Base-by-base conservation (phyloP, 1,284 basidiomycete species). In the Ganoderma sinense region DNA sequence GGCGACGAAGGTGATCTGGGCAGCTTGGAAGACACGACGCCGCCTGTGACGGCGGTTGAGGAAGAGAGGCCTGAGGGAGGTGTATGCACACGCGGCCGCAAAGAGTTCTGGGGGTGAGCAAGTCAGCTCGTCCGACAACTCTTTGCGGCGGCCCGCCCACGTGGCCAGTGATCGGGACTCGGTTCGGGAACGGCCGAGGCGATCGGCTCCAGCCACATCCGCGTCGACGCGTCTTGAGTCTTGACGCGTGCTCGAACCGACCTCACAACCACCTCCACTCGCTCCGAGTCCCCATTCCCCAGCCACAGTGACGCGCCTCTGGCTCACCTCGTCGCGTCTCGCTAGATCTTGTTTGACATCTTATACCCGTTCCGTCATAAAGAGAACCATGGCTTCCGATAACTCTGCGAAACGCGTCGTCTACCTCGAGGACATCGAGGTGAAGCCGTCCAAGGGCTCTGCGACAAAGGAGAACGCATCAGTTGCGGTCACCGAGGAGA, bases 1-100 rank as follows among this genome's bases (percentile, higher is more conserved):
- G 91, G 92, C 4, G 93, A 93, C 18, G 92, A 93, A 62, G 84
- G 84, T 84, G 92, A 93, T 75, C 91, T 91, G 84, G 90, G 85
- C 91, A 93, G 89, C 77, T 87, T 92, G 88, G 75, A 71, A 70
- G 71, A 70, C 31, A 45, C 58, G 43, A 39, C 55, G 69, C 68
- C 68, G 69, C 68, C 65, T 62, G 62, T 51, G 61, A 62, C 56
- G 69, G 58, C 62, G 59, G 64, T 64, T 43, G 62, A 29, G 65
- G 64, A 48, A 33, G 55, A 62, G 23, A 64, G 63, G 41, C 67
- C 20, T 64, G 33, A 62, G 63, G 43, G 63, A 62, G 39, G 40
- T 2, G 61, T 45, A 62, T 56, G 53, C 48, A 43, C 45, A 45
- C 59, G 36, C 33, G 29, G 29, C 31, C 23, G 31, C 29, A 36